phyloP scores from a whole-genome alignment of 345 rosid genomes.

The Crucihimalaya himalaica region DNA sequence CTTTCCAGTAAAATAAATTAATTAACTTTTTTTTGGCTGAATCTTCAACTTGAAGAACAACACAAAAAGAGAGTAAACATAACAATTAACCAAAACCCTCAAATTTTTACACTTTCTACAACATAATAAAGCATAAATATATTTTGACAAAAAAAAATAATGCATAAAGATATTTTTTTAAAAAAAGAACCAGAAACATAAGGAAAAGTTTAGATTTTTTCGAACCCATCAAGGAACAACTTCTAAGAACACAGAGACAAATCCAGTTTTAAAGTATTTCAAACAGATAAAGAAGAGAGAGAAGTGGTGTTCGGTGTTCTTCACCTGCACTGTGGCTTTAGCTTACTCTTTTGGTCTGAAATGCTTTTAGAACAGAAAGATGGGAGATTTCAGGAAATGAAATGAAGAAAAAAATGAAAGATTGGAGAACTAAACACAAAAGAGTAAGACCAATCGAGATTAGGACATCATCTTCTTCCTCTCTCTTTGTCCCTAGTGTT shows the following conservation, averaged over 20 bases:
- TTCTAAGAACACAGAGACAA: conserved; percentile 1
- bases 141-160: no score
- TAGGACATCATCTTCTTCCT: conserved; percentile 25
- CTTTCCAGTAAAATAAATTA: conserved; percentile 3
- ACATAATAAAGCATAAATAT: neutral
- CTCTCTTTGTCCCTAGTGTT: conserved; percentile 38
- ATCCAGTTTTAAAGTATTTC: neutral
- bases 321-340: conserved; percentile 34
- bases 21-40: neutral
- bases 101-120: conserved; percentile 7
- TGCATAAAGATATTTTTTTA: no score
- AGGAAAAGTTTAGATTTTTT: neutral
- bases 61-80: conserved; percentile 18
- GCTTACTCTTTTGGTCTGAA: conserved; percentile 28
- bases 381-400: conserved; percentile 3
- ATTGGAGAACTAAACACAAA: neutral
- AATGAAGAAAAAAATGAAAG: neutral
- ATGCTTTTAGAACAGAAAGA: conserved; percentile 25
- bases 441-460: conserved; percentile 17
- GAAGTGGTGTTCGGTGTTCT: conserved; percentile 1
- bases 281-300: neutral
- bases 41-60: conserved; percentile 25
- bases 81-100: neutral
- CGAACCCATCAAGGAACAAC: neutral
- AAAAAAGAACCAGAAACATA: neutral